Base-by-base conservation (phyloP, 345 rosid genomes). In the Linum tenue region DNA sequence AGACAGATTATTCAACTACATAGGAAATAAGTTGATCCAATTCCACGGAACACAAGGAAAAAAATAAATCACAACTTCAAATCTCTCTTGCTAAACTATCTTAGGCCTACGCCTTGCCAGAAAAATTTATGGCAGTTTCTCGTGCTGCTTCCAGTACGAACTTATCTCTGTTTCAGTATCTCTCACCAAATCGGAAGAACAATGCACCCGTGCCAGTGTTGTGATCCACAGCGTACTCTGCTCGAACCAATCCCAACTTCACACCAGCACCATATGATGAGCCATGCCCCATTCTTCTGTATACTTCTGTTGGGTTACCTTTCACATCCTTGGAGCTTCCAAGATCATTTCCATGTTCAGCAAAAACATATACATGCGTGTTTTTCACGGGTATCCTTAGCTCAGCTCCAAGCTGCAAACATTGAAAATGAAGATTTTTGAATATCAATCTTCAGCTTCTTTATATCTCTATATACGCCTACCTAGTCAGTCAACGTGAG, bases 191-290 rank as follows among this genome's bases (percentile, higher is more conserved):
- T 38, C 96, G 81, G 78, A 95, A 90, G 75, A 95, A 95, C n/a
- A 91, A 63, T 36, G 96, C 91, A 2, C 96, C 96, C 2, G 86
- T 78, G 65, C 97, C 91, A 0, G 85, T 88, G 74, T 94, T 90
- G 68, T 94, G 97, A 77, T 94, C 99, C 43, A 94, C 91, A 15
- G 96, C 96, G 73, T 94, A 90, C 73, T 94, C 97, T 7, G 99
- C 97, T 22, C 99, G 72, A 31, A 90, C 96, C 63, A 88, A 75
- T 58, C 99, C 99, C 10, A 94, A 78, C 83, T 94, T 90, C 63
- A 79, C 83, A 12, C 99, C 97, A 60, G 73, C 83, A 64, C 99
- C 97, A 55, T 90, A 90, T 0, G 99, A 94, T 8, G 99, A 94
- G 67, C 99, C 97, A 2, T 83, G 86, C 43, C 96, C 97, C 95